These are phyloP conservation scores for Solioccasus polychromus DNA, from an alignment of 768 basidiomycete species.

Conservation along the genomic window DNA sequence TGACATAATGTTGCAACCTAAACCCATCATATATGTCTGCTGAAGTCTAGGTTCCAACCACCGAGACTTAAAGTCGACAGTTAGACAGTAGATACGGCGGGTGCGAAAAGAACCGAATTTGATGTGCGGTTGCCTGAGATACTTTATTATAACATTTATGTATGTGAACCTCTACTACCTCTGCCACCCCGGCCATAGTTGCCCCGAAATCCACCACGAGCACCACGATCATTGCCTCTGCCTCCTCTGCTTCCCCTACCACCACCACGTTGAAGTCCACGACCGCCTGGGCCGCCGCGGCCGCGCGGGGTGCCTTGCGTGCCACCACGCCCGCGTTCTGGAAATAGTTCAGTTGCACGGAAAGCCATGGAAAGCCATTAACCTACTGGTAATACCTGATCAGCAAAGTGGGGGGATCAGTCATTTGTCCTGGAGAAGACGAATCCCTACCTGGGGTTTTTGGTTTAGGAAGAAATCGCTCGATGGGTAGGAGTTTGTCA, in stretches of 20 bases:
- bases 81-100: too few species aligned
- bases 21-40: too few species aligned
- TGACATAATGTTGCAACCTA: too few species aligned
- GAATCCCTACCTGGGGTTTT: constrained; percentile 70
- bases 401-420: not conserved
- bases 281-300: constrained; percentile 25
- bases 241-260: constrained; percentile 37
- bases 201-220: constrained; percentile 47
- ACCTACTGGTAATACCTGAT: constrained; percentile 29
- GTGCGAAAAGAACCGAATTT: too few species aligned
- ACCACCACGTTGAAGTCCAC: constrained; percentile 37
- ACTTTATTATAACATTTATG: not conserved
- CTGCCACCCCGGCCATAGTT: constrained; percentile 43
- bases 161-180: constrained; percentile 52
- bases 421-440: constrained; percentile 3
- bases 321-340: constrained; percentile 47
- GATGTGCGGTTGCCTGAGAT: too few species aligned
- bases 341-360: constrained; percentile 32
- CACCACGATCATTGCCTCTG: constrained; percentile 39
- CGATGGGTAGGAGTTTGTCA: constrained; percentile 96
- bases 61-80: too few species aligned
- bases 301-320: constrained; percentile 26
- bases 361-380: constrained; percentile 1
- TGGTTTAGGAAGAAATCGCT: constrained; percentile 95
- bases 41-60: too few species aligned